Evolutionary conservation across 768 basidiomycete species (phyloP).

Genomic region (Imleria badia): DNA sequence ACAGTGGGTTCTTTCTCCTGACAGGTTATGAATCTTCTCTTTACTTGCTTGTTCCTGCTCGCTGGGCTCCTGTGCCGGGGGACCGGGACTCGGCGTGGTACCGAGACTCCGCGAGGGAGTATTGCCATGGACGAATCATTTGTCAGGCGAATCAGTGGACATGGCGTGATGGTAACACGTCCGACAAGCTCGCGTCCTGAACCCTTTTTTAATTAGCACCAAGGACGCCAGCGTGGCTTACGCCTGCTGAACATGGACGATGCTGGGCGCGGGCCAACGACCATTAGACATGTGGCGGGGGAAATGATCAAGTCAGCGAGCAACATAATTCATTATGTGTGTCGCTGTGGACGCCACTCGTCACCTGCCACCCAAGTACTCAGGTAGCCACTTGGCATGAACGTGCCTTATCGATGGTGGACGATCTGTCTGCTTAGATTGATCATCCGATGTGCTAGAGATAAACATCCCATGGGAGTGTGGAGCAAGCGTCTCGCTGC

Average conservation of each 20-base stretch:
- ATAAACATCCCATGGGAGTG: constrained; percentile 5
- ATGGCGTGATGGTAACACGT: background rate
- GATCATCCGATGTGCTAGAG: constrained; percentile 9
- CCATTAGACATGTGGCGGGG: background rate
- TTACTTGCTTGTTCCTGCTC: background rate
- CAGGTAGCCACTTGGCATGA: too few species aligned
- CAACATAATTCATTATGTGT: background rate
- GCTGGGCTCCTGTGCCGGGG: constrained; percentile 1
- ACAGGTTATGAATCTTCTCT: background rate
- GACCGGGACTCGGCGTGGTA: background rate
- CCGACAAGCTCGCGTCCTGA: constrained; percentile 7
- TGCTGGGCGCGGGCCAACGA: background rate
- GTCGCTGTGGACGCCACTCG: background rate
- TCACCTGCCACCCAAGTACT: background rate
- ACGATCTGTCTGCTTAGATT: constrained; percentile 6
- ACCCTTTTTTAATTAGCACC: background rate
- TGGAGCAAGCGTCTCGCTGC: background rate
- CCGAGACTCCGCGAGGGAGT: background rate
- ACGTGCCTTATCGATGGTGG: constrained; percentile 8
- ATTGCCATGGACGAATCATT: background rate
- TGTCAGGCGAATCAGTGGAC: background rate
- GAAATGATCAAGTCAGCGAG: background rate
- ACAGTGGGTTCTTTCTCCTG: background rate
- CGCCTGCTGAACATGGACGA: background rate
- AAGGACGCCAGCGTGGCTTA: too few species aligned